Evolutionary conservation across 2,329 filamentous ascomycete species (phyloP), one percentile per base, ranked within the genome.

Genomic region (Aphanoascus verrucosus): DNA sequence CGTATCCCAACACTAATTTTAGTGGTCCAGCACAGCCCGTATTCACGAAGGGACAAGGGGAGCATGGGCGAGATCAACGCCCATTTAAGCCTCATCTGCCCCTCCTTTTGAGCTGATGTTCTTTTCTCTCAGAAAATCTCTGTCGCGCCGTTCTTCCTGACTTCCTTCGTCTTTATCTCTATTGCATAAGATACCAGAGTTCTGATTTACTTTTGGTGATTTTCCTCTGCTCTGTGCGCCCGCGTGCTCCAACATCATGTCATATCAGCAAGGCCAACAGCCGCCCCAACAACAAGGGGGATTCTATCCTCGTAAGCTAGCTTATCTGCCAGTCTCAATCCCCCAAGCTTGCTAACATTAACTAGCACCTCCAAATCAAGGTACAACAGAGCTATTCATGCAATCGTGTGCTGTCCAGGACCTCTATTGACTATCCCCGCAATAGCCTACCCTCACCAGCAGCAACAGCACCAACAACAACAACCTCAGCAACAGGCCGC

Each of bases 281-380:
- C 34, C 45, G 37, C 34, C 45, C 20, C 34, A 46, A 44, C 47
- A 57, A 23, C 60, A 59, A 44, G 57, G 56, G 56, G 60, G 60
- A 31, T 64, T 61, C 46, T 63, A 57, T 58, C 60, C 62, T 59
- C 62, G 61, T 64, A 61, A 38, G 62, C 19, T 31, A 8, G n/a
- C 19, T 35, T 12, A 40, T 8, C 31, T 49, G 34, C 5, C 12
- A 15, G 14, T 17, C 15, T 17, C n/a, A 42, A 42, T 31, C 3
- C 7, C 15, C 12, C 6, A 7, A 28, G 28, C 20, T 17, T 43
- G n/a, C 37, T 51, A 35, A 34, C 37, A 38, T 31, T 31, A 5
- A 14, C 23, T 15, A 53, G 34, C 44, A 23, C 55, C 41, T 9
- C 42, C 41, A 41, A 37, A 35, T 12, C 44, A 56, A 55, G 55